Base-by-base conservation (phyloP, 768 basidiomycete genomes). In the Leucocoprinus sp. region DNA sequence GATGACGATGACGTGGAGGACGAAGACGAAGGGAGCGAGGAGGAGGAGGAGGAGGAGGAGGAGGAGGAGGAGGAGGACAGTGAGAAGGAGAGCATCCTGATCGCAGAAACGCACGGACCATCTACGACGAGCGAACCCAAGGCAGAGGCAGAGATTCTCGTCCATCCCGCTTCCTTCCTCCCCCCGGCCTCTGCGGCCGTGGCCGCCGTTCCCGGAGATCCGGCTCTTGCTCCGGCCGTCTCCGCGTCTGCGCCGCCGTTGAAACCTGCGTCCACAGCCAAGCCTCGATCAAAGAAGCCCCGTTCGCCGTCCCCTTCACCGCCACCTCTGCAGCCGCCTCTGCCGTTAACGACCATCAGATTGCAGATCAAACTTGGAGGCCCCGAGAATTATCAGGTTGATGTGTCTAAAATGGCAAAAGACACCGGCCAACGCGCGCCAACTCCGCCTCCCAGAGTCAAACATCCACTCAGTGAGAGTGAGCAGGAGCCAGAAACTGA, bases 361-460 rank as follows among this genome's bases (percentile, higher is more conserved):
- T 71, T 89, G 18, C 69, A 81, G 2, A 85, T 90, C 55, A 60
- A 38, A 7, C 73, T 90, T 2, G 85, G 84, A 3, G 85, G 86
- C 0, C 84, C 82, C 1, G 71, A 75, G 1, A 79, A 82, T 53
- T 89, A 88, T 59, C 82, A 84, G 46, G 78, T 88, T 37, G 78
- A 88, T 54, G 74, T 88, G 48, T 54, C 72, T 5, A 52, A 60
- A 17, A 63, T 77, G 24, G 72, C 84, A 22, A 78, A 80, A 52
- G 73, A 69, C 7, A 76, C 79, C 1, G 84, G 84, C 5, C 85
- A 85, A 60, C 68, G 81, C 11, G 67, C 69, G 1, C 64, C 74
- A 1, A 82, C 82, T 0, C 83, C 82, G 7, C 68, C 70, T 3
- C 62, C 72, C 2, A 78, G 77, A 0, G 76, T 77, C 2, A 71